A percentile compares a stretch with the other conserved stretches of the same genome.
Conservation (phyloP, 805 yeast species). For the Hanseniaspora nectarophila region DNA sequence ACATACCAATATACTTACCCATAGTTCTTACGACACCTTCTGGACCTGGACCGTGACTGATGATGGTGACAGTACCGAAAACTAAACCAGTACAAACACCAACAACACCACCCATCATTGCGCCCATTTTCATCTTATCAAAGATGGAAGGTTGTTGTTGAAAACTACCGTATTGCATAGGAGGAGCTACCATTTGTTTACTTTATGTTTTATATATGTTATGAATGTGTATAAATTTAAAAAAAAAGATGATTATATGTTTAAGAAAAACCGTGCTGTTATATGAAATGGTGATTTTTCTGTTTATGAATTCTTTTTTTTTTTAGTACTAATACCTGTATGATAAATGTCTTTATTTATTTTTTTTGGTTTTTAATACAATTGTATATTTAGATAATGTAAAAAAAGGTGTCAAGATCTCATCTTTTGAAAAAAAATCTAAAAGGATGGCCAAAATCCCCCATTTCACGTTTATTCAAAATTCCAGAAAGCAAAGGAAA, state of each 20-base stretch:
- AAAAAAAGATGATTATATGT: no score
- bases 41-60: conserved; percentile 96
- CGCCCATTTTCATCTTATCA: conserved; percentile 97
- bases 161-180: conserved; percentile 55
- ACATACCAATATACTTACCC: conserved; percentile 92
- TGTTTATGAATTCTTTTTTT: background rate
- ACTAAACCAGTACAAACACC: conserved; percentile 92
- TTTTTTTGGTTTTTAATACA: no score
- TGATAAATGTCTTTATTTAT: no score
- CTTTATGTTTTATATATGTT: background rate
- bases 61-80: conserved; percentile 84
- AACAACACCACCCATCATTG: conserved; percentile 73
- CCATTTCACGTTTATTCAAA: no score
- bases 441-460: no score
- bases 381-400: no score
- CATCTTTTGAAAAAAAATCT: no score
- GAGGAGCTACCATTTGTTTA: conserved; percentile 29
- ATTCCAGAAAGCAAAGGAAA: background rate
- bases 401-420: no score
- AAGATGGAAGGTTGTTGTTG: conserved; percentile 69
- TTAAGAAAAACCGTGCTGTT: background rate
- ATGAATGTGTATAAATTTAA: background rate
- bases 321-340: no score
- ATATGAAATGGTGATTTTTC: background rate
- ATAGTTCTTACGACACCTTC: conserved; percentile 91